These are phyloP conservation scores for Tuber umbilicatum DNA, from an alignment of 495 filamentous ascomycete species.

Conservation along the genomic window DNA sequence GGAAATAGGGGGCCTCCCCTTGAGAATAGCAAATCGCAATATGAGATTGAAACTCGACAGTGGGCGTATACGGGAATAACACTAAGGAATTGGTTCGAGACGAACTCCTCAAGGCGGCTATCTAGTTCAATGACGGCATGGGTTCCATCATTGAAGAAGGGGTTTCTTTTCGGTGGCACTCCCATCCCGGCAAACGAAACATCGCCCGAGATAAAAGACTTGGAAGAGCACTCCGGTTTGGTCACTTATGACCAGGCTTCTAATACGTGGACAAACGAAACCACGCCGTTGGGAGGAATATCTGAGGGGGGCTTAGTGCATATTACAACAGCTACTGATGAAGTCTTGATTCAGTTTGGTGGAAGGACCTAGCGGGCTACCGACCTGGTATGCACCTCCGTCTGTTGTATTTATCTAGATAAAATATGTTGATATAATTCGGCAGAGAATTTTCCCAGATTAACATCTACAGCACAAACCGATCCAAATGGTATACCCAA, in stretches of 20 bases:
- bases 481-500: slow-evolving; percentile 17
- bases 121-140: slow-evolving; percentile 7
- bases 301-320: neutral
- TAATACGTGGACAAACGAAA: slow-evolving; percentile 14
- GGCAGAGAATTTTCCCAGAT: slow-evolving; percentile 13
- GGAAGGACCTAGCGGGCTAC: neutral
- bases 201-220: neutral
- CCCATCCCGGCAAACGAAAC: neutral
- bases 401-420: neutral
- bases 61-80: neutral
- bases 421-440: too few species aligned
- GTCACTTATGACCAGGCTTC: slow-evolving; percentile 8
- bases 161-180: too few species aligned
- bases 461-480: slow-evolving; percentile 18
- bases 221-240: neutral
- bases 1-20: neutral
- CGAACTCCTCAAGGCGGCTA: neutral
- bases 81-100: too few species aligned
- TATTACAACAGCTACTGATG: slow-evolving; percentile 4
- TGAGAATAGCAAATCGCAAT: neutral
- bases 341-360: slow-evolving; percentile 20
- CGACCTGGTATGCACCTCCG: neutral
- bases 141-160: slow-evolving; percentile 8
- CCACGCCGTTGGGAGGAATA: neutral
- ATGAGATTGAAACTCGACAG: too few species aligned